Evolutionary conservation across 2,329 filamentous ascomycete species (phyloP).

Genomic region (Pseudogymnoascus sp.): DNA sequence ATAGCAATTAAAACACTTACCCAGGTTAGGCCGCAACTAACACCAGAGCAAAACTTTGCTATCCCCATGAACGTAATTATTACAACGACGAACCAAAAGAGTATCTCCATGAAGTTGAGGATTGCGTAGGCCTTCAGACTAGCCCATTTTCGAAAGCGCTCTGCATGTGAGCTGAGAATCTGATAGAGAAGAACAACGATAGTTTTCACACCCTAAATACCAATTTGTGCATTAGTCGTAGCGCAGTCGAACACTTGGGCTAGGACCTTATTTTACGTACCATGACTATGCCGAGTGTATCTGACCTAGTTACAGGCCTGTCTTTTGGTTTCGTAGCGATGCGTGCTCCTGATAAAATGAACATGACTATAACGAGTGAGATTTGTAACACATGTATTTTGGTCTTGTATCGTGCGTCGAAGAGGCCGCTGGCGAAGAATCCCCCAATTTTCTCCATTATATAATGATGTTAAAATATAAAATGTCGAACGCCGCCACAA

Average conservation of each 20-base stretch:
- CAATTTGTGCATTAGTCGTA: not conserved
- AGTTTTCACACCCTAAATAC: constrained; percentile 29
- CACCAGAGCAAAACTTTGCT: not conserved
- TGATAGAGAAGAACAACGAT: constrained; percentile 35
- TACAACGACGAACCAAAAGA: constrained; percentile 35
- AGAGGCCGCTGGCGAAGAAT: not conserved
- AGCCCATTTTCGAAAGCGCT: constrained; percentile 28
- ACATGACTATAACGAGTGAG: not conserved
- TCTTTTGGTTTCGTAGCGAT: not conserved
- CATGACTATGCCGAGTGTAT: not conserved
- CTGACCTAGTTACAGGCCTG: not conserved
- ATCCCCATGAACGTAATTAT: constrained; percentile 20
- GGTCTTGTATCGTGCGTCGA: not conserved
- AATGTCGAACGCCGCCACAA: not conserved
- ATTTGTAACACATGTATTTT: not conserved
- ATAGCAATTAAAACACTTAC: not conserved
- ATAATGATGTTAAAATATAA: not conserved
- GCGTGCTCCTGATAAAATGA: not conserved
- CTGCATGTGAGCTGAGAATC: constrained; percentile 30
- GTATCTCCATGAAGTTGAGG: constrained; percentile 33
- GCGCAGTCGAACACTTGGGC: not conserved
- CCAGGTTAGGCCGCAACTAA: not conserved
- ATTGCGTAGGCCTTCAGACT: constrained; percentile 35
- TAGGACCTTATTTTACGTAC: not conserved
- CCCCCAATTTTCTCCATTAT: not conserved